These are phyloP conservation scores for Fusarium virguliforme DNA, from an alignment of 2,329 filamentous ascomycete species.

Conservation along the genomic window DNA sequence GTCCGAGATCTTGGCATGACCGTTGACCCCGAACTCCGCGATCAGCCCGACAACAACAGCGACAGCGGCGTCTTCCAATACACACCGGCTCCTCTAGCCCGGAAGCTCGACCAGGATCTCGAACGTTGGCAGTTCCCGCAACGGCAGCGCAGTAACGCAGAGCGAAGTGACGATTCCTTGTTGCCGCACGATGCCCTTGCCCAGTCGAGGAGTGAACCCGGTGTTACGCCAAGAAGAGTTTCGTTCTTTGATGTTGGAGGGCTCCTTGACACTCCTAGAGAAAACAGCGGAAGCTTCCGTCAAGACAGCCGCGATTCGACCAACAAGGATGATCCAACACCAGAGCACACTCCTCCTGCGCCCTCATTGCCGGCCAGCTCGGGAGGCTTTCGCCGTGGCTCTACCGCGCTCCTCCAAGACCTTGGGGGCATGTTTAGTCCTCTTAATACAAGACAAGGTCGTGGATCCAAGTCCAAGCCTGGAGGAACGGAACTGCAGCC, in stretches of 20 bases:
- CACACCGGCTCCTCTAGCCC: slow-evolving; percentile 57
- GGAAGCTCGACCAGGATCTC: slow-evolving; percentile 57
- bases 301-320: slow-evolving; percentile 62
- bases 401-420: slow-evolving; percentile 72
- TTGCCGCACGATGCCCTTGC: slow-evolving; percentile 56
- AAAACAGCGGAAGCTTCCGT: slow-evolving; percentile 55
- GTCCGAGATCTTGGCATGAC: slow-evolving; percentile 85
- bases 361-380: slow-evolving; percentile 63
- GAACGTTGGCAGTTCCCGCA: slow-evolving; percentile 66
- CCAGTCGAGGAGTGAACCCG: slow-evolving; percentile 47
- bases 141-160: slow-evolving; percentile 56
- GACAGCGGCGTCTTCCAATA: slow-evolving; percentile 54
- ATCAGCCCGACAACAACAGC: slow-evolving; percentile 51
- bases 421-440: slow-evolving; percentile 69
- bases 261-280: slow-evolving; percentile 70
- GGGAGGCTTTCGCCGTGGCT: slow-evolving; percentile 68
- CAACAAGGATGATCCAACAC: slow-evolving; percentile 57
- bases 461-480: slow-evolving; percentile 51
- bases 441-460: slow-evolving; percentile 53
- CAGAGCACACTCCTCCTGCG: slow-evolving; percentile 58
- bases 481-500: slow-evolving; percentile 64
- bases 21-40: slow-evolving; percentile 68
- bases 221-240: slow-evolving; percentile 61
- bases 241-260: slow-evolving; percentile 92
- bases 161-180: slow-evolving; percentile 65